phyloP scores from a whole-genome alignment of 177 flowering plant species.

The Telopea speciosissima region DNA sequence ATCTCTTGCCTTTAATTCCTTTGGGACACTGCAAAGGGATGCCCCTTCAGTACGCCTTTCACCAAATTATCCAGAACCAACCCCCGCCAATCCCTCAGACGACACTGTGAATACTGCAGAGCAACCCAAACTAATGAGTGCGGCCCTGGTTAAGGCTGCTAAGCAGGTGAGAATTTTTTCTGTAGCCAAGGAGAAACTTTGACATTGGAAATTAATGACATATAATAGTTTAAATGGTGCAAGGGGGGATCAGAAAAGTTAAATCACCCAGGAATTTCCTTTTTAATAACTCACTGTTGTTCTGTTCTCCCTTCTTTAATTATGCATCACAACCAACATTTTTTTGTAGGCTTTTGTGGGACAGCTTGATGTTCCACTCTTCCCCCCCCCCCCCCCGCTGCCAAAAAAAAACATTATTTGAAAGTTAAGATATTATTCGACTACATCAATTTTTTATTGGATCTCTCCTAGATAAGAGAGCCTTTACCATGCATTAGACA shows the following conservation, averaged over 20 bases:
- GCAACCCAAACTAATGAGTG: conserved; percentile 75
- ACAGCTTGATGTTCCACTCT: too few relatives aligned
- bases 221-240: too few relatives aligned
- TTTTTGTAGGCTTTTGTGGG: too few relatives aligned
- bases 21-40: conserved; percentile 84
- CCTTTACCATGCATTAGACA: background rate
- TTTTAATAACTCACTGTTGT: too few relatives aligned
- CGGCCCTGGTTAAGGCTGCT: conserved; percentile 37
- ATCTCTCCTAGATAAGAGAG: background rate
- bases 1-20: conserved; percentile 60
- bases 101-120: conserved; percentile 44
- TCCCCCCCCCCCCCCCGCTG: too few relatives aligned
- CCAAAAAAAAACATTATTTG: too few relatives aligned
- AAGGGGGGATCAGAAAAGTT: too few relatives aligned
- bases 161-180: conserved; percentile 30
- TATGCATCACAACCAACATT: too few relatives aligned
- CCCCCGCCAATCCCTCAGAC: conserved; percentile 40
- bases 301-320: too few relatives aligned
- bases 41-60: conserved; percentile 90
- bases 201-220: too few relatives aligned
- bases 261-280: too few relatives aligned
- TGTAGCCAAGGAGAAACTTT: too few relatives aligned
- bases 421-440: background rate
- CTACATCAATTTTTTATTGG: background rate
- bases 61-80: conserved; percentile 83